phyloP scores from a whole-genome alignment of 805 yeast genomes.

The Yarrowia sp. region DNA sequence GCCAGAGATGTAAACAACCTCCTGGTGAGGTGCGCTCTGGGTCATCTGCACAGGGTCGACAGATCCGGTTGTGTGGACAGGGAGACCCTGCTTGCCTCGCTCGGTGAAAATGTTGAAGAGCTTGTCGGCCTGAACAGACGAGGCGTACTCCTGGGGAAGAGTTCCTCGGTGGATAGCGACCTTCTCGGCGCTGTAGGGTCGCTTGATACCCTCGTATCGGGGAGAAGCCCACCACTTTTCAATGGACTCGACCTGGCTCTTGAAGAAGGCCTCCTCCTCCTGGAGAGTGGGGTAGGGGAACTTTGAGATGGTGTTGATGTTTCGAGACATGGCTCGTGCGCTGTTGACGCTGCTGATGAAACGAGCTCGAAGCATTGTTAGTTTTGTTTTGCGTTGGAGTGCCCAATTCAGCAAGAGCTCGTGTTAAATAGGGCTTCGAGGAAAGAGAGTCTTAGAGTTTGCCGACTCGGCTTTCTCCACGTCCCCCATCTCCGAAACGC shows the following conservation, averaged over 20 bases:
- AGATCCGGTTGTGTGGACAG: slow-evolving; percentile 59
- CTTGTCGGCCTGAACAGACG: slow-evolving; percentile 55
- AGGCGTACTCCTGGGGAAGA: slow-evolving; percentile 43
- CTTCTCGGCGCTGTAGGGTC: slow-evolving; percentile 53
- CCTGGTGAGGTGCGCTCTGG: slow-evolving; percentile 53
- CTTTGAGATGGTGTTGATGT: slow-evolving; percentile 34
- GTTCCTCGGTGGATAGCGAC: slow-evolving; percentile 57
- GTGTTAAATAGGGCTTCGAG: slow-evolving; percentile 22
- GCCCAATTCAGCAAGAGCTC: slow-evolving; percentile 13
- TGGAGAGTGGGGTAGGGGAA: slow-evolving; percentile 42
- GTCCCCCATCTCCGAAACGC: neutral
- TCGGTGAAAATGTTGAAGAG: slow-evolving; percentile 47
- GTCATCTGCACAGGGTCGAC: slow-evolving; percentile 64
- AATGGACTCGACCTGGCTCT: slow-evolving; percentile 41
- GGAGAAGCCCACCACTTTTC: slow-evolving; percentile 52
- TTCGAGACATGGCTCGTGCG: slow-evolving; percentile 22
- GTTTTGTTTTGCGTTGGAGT: neutral
- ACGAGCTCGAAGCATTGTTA: slow-evolving; percentile 22
- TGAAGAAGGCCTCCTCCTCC: slow-evolving; percentile 39
- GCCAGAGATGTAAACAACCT: slow-evolving; percentile 56
- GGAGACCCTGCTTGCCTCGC: slow-evolving; percentile 44
- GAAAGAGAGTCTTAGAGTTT: slow-evolving; percentile 3
- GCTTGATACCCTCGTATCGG: slow-evolving; percentile 47
- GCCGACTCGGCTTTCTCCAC: slow-evolving; percentile 22
- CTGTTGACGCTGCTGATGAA: slow-evolving; percentile 15